Percentiles rank a stretch among this genome's conserved stretches.
Conservation (phyloP, 768 basidiomycete genomes). For the Tremella fuciformis region DNA sequence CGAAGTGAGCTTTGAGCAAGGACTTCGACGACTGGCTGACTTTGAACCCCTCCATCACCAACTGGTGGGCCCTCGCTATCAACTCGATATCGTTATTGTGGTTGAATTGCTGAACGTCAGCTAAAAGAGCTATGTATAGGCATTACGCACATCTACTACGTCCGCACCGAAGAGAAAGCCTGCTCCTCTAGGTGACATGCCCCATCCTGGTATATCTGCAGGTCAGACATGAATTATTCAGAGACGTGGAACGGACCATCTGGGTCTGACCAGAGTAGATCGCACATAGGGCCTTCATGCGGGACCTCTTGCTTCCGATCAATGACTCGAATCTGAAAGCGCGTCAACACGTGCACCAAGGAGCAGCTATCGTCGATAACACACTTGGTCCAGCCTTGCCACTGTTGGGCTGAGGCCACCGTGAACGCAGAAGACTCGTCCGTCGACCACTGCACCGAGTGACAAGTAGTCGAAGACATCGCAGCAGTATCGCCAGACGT, state of each 20-base stretch:
- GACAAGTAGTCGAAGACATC: conserved; percentile 98
- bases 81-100: conserved; percentile 82
- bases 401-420: conserved; percentile 90
- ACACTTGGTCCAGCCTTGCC: conserved; percentile 80
- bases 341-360: not conserved
- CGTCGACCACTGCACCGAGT: conserved; percentile 93
- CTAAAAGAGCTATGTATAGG: not conserved
- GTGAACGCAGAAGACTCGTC: conserved; percentile 94
- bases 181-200: conserved; percentile 90
- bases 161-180: conserved; percentile 89
- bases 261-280: conserved; percentile 98
- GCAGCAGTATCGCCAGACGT: conserved; percentile 98
- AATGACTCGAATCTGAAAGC: conserved; percentile 74
- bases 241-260: conserved; percentile 65
- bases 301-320: conserved; percentile 97
- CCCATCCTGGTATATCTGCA: conserved; percentile 92
- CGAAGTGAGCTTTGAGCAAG: not conserved
- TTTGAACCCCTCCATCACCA: conserved; percentile 96
- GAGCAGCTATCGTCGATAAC: conserved; percentile 36
- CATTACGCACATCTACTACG: conserved; percentile 60
- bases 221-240: conserved; percentile 69
- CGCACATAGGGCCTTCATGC: conserved; percentile 98
- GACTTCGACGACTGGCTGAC: conserved; percentile 13
- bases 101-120: conserved; percentile 63
- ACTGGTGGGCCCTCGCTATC: conserved; percentile 92